Evolutionary conservation across 75 land plant species (phyloP).

Genomic region (Sequoiadendron giganteum): DNA sequence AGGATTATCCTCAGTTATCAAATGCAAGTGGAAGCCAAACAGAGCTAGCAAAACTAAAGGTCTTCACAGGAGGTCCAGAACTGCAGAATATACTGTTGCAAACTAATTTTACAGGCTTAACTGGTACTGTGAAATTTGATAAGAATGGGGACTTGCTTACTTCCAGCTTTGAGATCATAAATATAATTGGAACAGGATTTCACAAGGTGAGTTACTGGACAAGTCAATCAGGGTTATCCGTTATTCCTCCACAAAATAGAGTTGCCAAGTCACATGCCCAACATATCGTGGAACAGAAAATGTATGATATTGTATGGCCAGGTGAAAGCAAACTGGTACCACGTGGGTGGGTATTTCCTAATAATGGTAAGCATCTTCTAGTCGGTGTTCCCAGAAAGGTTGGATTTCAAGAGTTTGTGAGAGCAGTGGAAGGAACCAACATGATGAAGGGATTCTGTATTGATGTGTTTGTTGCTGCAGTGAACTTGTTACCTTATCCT

Average conservation of each 20-base stretch:
- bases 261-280: background rate
- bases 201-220: slow-evolving; percentile 52
- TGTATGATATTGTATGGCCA: slow-evolving; percentile 43
- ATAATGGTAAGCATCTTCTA: slow-evolving; percentile 43
- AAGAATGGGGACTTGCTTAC: slow-evolving; percentile 30
- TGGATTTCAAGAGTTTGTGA: slow-evolving; percentile 60
- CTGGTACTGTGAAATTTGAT: slow-evolving; percentile 40
- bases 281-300: slow-evolving; percentile 4
- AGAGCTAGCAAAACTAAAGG: slow-evolving; percentile 22
- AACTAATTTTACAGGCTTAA: slow-evolving; percentile 35
- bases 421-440: slow-evolving; percentile 16
- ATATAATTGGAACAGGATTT: slow-evolving; percentile 47
- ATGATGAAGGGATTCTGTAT: slow-evolving; percentile 29
- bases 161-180: slow-evolving; percentile 51
- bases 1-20: slow-evolving; percentile 7
- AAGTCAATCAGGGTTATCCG: slow-evolving; percentile 39
- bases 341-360: slow-evolving; percentile 63
- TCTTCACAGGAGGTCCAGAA: slow-evolving; percentile 27
- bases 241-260: slow-evolving; percentile 14
- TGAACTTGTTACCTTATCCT: slow-evolving; percentile 22
- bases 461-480: slow-evolving; percentile 37
- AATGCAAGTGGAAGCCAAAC: slow-evolving; percentile 10
- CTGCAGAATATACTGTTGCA: slow-evolving; percentile 12
- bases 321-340: slow-evolving; percentile 34
- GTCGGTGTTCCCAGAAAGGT: slow-evolving; percentile 58